These are phyloP conservation scores for Teratosphaeria pseudoeucalypti DNA, from an alignment of 2,329 filamentous ascomycete genomes.

Conservation along the genomic window DNA sequence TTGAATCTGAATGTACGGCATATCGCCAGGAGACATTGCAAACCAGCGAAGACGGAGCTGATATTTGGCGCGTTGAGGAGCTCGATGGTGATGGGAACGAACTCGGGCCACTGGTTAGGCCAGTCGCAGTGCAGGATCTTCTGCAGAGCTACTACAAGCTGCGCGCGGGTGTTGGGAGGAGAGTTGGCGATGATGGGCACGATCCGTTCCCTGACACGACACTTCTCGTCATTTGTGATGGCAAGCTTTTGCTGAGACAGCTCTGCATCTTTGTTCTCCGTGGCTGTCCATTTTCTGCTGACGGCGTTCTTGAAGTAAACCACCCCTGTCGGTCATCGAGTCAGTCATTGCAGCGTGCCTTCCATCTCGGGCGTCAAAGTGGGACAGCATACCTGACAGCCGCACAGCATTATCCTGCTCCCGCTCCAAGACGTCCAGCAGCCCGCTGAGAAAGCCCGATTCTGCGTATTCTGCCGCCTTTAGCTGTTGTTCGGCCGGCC, in stretches of 20 bases:
- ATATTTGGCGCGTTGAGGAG: constrained; percentile 80
- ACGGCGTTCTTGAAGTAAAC: constrained; percentile 98
- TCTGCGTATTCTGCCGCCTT: constrained; percentile 58
- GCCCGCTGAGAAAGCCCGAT: constrained; percentile 81
- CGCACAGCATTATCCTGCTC: constrained; percentile 80
- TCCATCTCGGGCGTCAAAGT: constrained; percentile 8
- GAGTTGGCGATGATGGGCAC: constrained; percentile 73
- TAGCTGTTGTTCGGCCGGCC: neutral
- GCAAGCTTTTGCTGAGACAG: constrained; percentile 48
- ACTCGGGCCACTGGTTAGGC: constrained; percentile 84
- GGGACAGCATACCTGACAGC: constrained; percentile 61
- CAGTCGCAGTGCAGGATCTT: constrained; percentile 96
- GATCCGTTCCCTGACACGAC: constrained; percentile 73
- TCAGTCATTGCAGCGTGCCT: constrained; percentile 3
- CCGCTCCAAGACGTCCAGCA: constrained; percentile 79
- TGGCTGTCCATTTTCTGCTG: constrained; percentile 70
- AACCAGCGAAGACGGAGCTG: constrained; percentile 76
- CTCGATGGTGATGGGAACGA: constrained; percentile 84
- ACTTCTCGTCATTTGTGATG: constrained; percentile 85
- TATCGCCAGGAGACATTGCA: constrained; percentile 88
- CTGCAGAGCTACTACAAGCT: constrained; percentile 88
- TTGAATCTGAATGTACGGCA: constrained; percentile 96
- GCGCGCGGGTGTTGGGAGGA: constrained; percentile 71
- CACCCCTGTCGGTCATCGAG: constrained; percentile 52
- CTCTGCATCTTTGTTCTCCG: constrained; percentile 51